Percentiles rank a stretch among this genome's conserved stretches.
These are phyloP conservation scores for Penicillium egyptiacum DNA, from an alignment of 495 filamentous ascomycete genomes.

Conservation along the genomic window DNA sequence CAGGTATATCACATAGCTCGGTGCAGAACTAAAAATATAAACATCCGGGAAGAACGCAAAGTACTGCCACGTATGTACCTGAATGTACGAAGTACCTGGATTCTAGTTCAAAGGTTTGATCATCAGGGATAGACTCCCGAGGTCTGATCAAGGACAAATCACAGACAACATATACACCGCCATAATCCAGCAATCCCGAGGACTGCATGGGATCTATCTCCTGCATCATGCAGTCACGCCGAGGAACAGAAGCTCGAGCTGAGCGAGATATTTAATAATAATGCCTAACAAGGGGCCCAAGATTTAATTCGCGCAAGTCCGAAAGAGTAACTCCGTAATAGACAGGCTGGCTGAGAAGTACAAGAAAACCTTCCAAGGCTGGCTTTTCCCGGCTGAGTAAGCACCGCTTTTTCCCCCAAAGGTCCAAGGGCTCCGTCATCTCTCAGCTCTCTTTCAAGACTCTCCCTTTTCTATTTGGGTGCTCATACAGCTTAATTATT, in stretches of 20 bases:
- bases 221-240: not conserved
- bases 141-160: not conserved
- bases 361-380: no score
- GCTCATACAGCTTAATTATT: conserved; percentile 1
- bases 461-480: conserved; percentile 5
- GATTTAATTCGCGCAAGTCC: conserved; percentile 2
- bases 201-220: not conserved
- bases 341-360: not conserved
- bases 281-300: not conserved
- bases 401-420: conserved; percentile 6
- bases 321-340: not conserved
- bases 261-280: not conserved
- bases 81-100: not conserved
- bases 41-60: not conserved
- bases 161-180: conserved; percentile 1
- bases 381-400: not conserved
- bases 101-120: not conserved
- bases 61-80: not conserved
- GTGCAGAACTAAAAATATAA: not conserved
- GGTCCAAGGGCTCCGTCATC: conserved; percentile 9
- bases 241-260: not conserved
- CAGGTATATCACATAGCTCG: not conserved
- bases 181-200: conserved; percentile 4
- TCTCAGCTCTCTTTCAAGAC: not conserved
- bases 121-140: not conserved